Percentiles rank a stretch among this genome's conserved stretches.
Evolutionary conservation across 1,284 basidiomycete species (phyloP).

Genomic region (Boletellus sp.): DNA sequence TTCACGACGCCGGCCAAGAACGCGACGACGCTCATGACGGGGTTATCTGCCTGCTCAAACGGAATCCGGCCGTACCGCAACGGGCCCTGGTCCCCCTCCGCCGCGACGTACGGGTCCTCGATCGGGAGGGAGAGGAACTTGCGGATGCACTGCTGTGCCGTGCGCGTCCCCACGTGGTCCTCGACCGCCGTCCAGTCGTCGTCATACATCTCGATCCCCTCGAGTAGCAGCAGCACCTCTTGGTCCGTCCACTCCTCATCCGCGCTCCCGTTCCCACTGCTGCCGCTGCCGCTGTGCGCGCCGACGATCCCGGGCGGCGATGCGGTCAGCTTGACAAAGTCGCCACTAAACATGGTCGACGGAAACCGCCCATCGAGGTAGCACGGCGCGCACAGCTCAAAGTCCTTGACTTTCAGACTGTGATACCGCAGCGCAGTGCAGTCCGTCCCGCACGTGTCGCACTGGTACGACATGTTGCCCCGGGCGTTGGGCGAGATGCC

Average conservation of each 20-base stretch:
- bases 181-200: slow-evolving; percentile 95
- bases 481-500: slow-evolving; percentile 50
- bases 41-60: slow-evolving; percentile 94
- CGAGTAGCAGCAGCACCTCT: slow-evolving; percentile 84
- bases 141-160: slow-evolving; percentile 91
- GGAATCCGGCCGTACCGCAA: slow-evolving; percentile 80
- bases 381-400: slow-evolving; percentile 86
- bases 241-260: slow-evolving; percentile 80
- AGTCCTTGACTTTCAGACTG: slow-evolving; percentile 88
- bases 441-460: slow-evolving; percentile 94
- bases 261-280: slow-evolving; percentile 36
- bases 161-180: slow-evolving; percentile 88
- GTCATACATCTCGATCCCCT: slow-evolving; percentile 97
- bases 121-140: slow-evolving; percentile 97
- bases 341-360: slow-evolving; percentile 92
- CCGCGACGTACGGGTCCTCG: slow-evolving; percentile 84
- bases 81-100: slow-evolving; percentile 75
- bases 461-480: slow-evolving; percentile 65
- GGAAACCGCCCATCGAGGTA: slow-evolving; percentile 98
- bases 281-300: too few relatives aligned
- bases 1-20: slow-evolving; percentile 93
- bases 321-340: slow-evolving; percentile 88
- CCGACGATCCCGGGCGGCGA: slow-evolving; percentile 35
- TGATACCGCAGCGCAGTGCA: slow-evolving; percentile 90
- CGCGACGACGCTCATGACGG: slow-evolving; percentile 97